Evolutionary conservation across 148 eudicot species (phyloP).

Genomic region (Spergularia marina): DNA sequence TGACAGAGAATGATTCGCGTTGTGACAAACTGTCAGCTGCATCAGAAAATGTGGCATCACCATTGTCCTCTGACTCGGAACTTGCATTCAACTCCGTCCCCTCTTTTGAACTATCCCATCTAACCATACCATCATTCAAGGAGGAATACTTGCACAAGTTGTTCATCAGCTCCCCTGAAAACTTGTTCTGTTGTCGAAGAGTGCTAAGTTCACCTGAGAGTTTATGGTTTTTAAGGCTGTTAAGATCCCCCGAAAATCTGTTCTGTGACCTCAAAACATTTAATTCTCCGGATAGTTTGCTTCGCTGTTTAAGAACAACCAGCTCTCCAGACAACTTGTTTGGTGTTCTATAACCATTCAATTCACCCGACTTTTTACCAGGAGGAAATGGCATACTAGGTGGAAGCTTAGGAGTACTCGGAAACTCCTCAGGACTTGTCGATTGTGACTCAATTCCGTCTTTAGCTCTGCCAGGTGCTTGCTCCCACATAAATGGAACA

Average conservation of each 20-base stretch:
- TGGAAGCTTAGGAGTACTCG: slow-evolving; percentile 32
- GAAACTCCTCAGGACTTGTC: slow-evolving; percentile 23
- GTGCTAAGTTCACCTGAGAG: slow-evolving; percentile 32
- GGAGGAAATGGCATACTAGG: slow-evolving; percentile 32
- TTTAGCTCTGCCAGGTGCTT: slow-evolving; percentile 43
- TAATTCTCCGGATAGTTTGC: slow-evolving; percentile 32
- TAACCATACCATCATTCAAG: slow-evolving; percentile 23
- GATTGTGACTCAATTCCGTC: slow-evolving; percentile 20
- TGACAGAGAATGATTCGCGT: slow-evolving; percentile 49
- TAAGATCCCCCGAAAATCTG: slow-evolving; percentile 31
- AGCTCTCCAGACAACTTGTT: slow-evolving; percentile 36
- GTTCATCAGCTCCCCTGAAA: slow-evolving; percentile 32
- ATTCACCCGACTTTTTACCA: slow-evolving; percentile 38
- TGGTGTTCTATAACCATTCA: slow-evolving; percentile 30
- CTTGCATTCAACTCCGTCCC: slow-evolving; percentile 21
- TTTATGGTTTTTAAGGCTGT: slow-evolving; percentile 18
- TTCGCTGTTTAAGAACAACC: slow-evolving; percentile 18
- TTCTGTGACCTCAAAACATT: slow-evolving; percentile 17
- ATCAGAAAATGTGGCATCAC: slow-evolving; percentile 49
- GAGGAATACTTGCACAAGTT: slow-evolving; percentile 21
- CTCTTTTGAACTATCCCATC: slow-evolving; percentile 23
- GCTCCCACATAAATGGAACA: slow-evolving; percentile 48
- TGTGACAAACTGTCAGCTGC: slow-evolving; percentile 54
- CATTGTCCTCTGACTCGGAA: slow-evolving; percentile 28
- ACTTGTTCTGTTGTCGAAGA: slow-evolving; percentile 18